Conservation (phyloP, 129 eudicot species). For the Oenanthe sinensis region DNA sequence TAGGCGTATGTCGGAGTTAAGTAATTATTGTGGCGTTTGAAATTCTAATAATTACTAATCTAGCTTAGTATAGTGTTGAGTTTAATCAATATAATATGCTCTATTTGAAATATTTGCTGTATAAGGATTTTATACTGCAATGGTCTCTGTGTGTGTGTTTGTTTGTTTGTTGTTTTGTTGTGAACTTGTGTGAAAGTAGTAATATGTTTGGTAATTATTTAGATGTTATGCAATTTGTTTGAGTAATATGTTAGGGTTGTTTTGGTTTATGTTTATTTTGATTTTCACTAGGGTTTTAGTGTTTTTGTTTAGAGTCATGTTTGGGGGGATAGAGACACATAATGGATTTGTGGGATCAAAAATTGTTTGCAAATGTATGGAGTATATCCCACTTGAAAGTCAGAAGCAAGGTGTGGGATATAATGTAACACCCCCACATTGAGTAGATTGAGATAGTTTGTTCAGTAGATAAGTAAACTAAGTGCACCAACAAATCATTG, state of each 20-base stretch:
- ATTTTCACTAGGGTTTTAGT: constrained; percentile 8
- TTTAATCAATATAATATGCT: background rate
- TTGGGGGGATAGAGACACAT: background rate
- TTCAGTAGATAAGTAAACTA: no score
- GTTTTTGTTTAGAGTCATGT: background rate
- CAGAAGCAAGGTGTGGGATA: background rate
- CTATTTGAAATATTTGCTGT: background rate
- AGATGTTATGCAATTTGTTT: constrained; percentile 16
- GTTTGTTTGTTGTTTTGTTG: constrained; percentile 3
- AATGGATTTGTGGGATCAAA: background rate
- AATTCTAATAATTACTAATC: background rate
- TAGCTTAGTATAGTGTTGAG: background rate
- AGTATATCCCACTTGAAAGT: background rate
- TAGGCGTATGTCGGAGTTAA: background rate
- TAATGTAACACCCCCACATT: no score
- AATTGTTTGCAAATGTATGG: background rate
- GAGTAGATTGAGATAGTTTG: no score
- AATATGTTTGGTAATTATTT: constrained; percentile 16
- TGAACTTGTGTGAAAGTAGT: constrained; percentile 6
- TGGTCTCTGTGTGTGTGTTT: background rate
- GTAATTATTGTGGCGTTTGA: background rate
- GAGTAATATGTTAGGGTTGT: constrained; percentile 5
- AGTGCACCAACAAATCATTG: no score
- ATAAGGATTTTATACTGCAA: background rate
- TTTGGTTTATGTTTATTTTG: background rate